Conservation (phyloP, 306 rosid genomes). For the Sicyos edulis region DNA sequence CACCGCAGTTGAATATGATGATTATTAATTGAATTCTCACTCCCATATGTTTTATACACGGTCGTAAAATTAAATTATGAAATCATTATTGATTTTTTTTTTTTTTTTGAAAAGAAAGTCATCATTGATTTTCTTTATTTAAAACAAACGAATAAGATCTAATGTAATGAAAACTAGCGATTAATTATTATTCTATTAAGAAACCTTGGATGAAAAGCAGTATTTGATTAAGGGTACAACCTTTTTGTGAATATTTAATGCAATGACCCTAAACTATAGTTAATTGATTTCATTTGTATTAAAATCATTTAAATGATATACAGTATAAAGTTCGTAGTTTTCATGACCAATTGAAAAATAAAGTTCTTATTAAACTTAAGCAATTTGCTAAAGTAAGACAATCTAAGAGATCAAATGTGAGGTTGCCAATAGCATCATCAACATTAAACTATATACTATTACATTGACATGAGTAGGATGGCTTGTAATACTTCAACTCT, state of each 20-base stretch:
- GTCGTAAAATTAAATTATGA: not conserved
- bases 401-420: constrained; percentile 13
- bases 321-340: constrained; percentile 9
- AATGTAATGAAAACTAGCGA: not conserved
- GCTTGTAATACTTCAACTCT: not conserved
- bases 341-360: constrained; percentile 3
- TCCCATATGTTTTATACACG: not conserved
- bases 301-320: not conserved
- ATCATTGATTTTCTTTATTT: not conserved
- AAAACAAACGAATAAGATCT: not conserved
- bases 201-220: not conserved
- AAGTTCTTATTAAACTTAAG: not conserved
- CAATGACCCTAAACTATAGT: no score
- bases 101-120: no score
- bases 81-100: no score
- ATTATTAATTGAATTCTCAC: not conserved
- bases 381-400: constrained; percentile 5
- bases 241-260: no score
- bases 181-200: not conserved
- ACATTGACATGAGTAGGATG: constrained; percentile 16
- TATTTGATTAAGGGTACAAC: not conserved
- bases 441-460: not conserved
- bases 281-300: not conserved
- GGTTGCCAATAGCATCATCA: not conserved
- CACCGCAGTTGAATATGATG: not conserved